Conservation (phyloP, 2,329 filamentous ascomycete species). For the Lecanicillium sp. region DNA sequence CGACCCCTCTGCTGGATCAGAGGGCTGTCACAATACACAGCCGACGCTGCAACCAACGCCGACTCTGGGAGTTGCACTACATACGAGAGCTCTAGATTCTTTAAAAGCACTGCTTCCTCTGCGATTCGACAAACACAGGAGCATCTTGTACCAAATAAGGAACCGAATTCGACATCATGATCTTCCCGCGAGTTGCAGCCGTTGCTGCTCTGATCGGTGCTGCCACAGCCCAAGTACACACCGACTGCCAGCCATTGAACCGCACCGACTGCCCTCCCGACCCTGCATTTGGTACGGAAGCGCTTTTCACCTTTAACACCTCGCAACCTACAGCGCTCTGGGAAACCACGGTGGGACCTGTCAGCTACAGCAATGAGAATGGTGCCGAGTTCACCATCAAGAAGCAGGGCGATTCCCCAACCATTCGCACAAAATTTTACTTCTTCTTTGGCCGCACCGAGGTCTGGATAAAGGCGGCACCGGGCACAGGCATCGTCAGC, state of each 20-base stretch:
- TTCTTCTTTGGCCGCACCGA: conserved; percentile 81
- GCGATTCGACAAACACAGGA: too few relatives aligned
- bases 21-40: conserved; percentile 3
- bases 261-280: conserved; percentile 59
- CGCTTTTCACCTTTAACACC: conserved; percentile 57
- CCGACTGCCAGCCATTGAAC: conserved; percentile 70
- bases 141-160: too few relatives aligned
- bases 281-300: conserved; percentile 58
- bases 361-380: conserved; percentile 51
- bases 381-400: conserved; percentile 67
- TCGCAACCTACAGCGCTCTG: conserved; percentile 54
- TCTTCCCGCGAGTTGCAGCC: conserved; percentile 20
- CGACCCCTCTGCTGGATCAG: conserved; percentile 9
- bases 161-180: conserved; percentile 12
- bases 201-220: conserved; percentile 34
- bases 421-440: conserved; percentile 71
- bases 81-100: too few relatives aligned
- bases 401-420: conserved; percentile 67
- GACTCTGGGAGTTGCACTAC: too few relatives aligned
- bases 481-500: conserved; percentile 69
- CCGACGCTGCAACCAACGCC: too few relatives aligned
- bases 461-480: conserved; percentile 67
- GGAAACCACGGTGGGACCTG: conserved; percentile 59
- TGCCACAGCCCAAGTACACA: conserved; percentile 64
- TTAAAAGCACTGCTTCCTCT: too few relatives aligned